phyloP scores from a whole-genome alignment of 73 alveolate species.

The Tetrahymena malaccensis region DNA sequence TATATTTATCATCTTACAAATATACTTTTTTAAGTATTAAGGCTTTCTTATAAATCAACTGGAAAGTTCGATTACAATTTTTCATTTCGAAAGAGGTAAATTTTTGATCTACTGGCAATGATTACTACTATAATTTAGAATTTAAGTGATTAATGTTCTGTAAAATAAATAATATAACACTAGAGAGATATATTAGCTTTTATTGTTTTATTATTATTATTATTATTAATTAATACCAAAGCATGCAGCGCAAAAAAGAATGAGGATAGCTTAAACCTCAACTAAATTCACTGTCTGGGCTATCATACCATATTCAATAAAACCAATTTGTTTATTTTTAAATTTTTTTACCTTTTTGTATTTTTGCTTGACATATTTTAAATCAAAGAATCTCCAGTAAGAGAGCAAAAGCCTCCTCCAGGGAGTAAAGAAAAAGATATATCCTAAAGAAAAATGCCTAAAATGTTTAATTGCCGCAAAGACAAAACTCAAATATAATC shows the following conservation, averaged over 20 bases:
- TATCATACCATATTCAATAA: background rate
- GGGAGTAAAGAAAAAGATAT: background rate
- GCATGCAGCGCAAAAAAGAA: background rate
- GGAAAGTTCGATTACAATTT: background rate
- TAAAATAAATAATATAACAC: background rate
- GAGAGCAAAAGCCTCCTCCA: too few relatives aligned
- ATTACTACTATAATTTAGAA: background rate
- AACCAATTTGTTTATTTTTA: background rate
- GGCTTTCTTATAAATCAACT: background rate
- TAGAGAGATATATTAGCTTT: background rate
- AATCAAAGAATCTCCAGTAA: too few relatives aligned
- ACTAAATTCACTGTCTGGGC: too few relatives aligned
- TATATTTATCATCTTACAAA: background rate
- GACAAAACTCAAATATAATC: background rate
- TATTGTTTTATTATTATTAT: too few relatives aligned
- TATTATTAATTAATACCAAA: background rate
- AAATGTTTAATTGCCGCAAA: background rate
- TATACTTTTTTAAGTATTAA: background rate
- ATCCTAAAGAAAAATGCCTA: background rate
- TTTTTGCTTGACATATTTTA: background rate
- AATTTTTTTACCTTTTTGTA: background rate
- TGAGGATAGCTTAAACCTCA: background rate
- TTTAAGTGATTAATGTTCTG: background rate
- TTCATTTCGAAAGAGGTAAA: background rate
- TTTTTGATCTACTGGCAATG: background rate